These are phyloP conservation scores for Candida mesenterica DNA, from an alignment of 1,139 yeast genomes.

Conservation along the genomic window DNA sequence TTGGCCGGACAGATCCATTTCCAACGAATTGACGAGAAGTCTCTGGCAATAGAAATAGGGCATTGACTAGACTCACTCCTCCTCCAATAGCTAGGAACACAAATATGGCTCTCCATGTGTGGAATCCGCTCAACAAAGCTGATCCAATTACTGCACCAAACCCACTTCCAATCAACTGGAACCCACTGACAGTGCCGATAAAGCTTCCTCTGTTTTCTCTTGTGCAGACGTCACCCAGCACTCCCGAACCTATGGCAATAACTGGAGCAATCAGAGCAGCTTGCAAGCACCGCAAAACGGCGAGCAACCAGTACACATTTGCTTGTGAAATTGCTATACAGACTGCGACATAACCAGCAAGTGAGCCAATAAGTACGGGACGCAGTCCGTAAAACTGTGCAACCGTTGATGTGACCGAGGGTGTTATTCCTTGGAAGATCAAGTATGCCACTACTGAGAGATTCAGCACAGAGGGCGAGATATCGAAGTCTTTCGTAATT, in stretches of 20 bases:
- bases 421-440: constrained; percentile 43
- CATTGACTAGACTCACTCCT: constrained; percentile 28
- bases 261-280: constrained; percentile 44
- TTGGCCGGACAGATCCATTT: constrained; percentile 36
- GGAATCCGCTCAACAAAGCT: constrained; percentile 27
- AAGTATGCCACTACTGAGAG: constrained; percentile 39
- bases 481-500: constrained; percentile 26
- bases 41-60: constrained; percentile 31
- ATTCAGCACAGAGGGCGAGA: constrained; percentile 26
- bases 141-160: constrained; percentile 43
- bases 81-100: constrained; percentile 38
- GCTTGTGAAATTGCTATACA: constrained; percentile 61
- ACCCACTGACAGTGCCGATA: constrained; percentile 37
- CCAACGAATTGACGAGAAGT: constrained; percentile 38
- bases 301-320: constrained; percentile 39
- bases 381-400: constrained; percentile 71
- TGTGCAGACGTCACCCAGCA: constrained; percentile 42
- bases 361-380: constrained; percentile 57
- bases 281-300: constrained; percentile 37
- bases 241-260: constrained; percentile 38
- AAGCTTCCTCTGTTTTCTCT: constrained; percentile 38
- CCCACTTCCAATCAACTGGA: constrained; percentile 39
- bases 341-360: constrained; percentile 52
- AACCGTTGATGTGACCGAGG: constrained; percentile 61
- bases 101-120: constrained; percentile 40